These are phyloP conservation scores for Cyclotella kingstonii DNA, from an alignment of 108 stramenopile genomes.

Conservation along the genomic window DNA sequence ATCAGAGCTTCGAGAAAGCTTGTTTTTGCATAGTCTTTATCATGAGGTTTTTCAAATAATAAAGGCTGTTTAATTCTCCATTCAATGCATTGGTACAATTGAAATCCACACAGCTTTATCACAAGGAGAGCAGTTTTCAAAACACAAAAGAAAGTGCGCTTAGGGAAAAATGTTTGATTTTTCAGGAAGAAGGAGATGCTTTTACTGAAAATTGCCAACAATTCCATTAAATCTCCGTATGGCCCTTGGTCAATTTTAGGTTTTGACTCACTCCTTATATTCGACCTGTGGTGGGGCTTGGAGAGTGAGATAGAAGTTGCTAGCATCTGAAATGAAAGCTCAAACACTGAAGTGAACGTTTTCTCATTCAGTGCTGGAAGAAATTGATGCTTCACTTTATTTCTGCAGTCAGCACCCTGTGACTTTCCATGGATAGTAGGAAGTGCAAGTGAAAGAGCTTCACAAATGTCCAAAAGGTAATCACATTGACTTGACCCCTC, in stretches of 20 bases:
- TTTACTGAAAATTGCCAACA: slow-evolving; percentile 17
- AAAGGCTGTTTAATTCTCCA: slow-evolving; percentile 30
- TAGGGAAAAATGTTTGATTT: slow-evolving; percentile 6
- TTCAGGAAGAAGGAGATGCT: slow-evolving; percentile 11
- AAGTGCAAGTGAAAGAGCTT: slow-evolving; percentile 12
- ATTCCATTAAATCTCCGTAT: slow-evolving; percentile 16
- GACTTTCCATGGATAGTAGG: neutral
- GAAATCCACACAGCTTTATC: slow-evolving; percentile 24
- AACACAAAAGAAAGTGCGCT: slow-evolving; percentile 9
- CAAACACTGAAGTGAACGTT: slow-evolving; percentile 25
- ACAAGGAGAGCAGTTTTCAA: slow-evolving; percentile 14
- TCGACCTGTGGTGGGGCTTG: slow-evolving; percentile 15
- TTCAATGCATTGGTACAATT: slow-evolving; percentile 26
- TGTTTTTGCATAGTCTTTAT: slow-evolving; percentile 22
- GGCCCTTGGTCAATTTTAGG: slow-evolving; percentile 5
- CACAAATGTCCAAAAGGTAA: slow-evolving; percentile 10
- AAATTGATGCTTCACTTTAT: neutral
- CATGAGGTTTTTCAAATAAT: slow-evolving; percentile 1
- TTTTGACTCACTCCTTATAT: neutral
- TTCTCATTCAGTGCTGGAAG: slow-evolving; percentile 28
- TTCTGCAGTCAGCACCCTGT: neutral
- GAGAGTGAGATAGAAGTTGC: slow-evolving; percentile 27
- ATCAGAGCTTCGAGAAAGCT: slow-evolving; percentile 33
- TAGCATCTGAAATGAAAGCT: slow-evolving; percentile 25
- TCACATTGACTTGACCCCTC: slow-evolving; percentile 3